Evolutionary conservation across 768 basidiomycete genomes (phyloP).

Genomic region (Xanthoconium stramineum): DNA sequence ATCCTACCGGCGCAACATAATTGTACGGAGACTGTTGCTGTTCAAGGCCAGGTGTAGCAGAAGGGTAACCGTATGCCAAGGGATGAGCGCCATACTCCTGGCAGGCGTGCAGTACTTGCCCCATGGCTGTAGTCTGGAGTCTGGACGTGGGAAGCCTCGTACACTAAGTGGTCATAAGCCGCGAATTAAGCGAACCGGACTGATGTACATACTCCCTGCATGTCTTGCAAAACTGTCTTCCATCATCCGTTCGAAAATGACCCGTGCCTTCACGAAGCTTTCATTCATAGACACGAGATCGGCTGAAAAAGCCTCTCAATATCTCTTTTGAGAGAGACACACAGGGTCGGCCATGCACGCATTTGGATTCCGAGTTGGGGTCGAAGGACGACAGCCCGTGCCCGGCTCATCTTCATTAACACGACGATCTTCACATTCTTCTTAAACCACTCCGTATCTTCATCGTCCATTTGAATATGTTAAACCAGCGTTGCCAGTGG

Average conservation of each 20-base stretch:
- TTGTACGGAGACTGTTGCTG: slow-evolving; percentile 35
- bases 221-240: slow-evolving; percentile 82
- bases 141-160: slow-evolving; percentile 41
- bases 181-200: neutral
- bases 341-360: too few relatives aligned
- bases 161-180: slow-evolving; percentile 38
- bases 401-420: too few relatives aligned
- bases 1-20: slow-evolving; percentile 52
- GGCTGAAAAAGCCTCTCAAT: slow-evolving; percentile 43
- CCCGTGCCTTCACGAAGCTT: slow-evolving; percentile 83
- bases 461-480: too few relatives aligned
- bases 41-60: slow-evolving; percentile 36
- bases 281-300: slow-evolving; percentile 95
- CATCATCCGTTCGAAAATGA: slow-evolving; percentile 93
- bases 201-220: slow-evolving; percentile 47
- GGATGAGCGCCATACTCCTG: slow-evolving; percentile 37
- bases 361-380: too few relatives aligned
- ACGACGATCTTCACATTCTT: too few relatives aligned
- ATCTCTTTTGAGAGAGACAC: neutral
- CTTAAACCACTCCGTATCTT: too few relatives aligned
- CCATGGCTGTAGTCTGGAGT: slow-evolving; percentile 29
- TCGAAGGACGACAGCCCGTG: too few relatives aligned
- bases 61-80: slow-evolving; percentile 48
- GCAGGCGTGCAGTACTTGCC: slow-evolving; percentile 25
- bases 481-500: too few relatives aligned